Evolutionary conservation across 75 land plant genomes (phyloP), one percentile per base, ranked within the genome.

Genomic region (Pinus albicaulis): DNA sequence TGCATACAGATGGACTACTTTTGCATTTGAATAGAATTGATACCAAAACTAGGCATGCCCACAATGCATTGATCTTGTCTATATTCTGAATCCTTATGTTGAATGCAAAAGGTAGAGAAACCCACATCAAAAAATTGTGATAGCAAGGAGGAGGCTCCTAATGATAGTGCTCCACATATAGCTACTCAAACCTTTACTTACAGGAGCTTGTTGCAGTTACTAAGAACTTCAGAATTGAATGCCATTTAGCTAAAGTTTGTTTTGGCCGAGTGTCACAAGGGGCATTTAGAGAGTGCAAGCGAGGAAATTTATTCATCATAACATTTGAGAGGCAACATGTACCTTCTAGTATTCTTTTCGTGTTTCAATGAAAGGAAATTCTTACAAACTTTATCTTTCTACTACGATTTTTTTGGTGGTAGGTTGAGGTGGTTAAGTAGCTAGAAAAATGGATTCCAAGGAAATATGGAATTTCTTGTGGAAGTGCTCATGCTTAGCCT

Each of bases 171-270:
- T 57, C 71, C 80, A 25, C 53, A 89, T 82, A 90, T 92, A 83
- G 93, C 89, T 59, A 91, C 95, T 16, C 91, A 91, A 76, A 93
- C 91, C 11, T 91, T 91, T 84, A 83, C 89, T 93, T 93, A 63
- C 84, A 84, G 13, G 95, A 93, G 75, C 91, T 84, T 64, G 84
- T 76, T 22, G 76, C 80, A 26, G 84, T 76, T 59, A 84, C 92
- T 3, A 89, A 86, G 77, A 89, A 89, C 56, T 92, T 92, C 77
- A 76, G 82, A 48, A 85, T 85, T 44, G 95, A 88, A 72, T 90
- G 82, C 74, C 79, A 88, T 15, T 36, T 92, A 7, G 92, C 90
- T 20, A 92, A 90, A 80, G 92, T 90, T 38, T 90, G 95, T 22
- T 90, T 92, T 86, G 92, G 95, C 13, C 83, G 90, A 17, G 92